Evolutionary conservation across 2,329 filamentous ascomycete species (phyloP), one percentile per base, ranked within the genome.

Genomic region (Fusarium sulawesiense): DNA sequence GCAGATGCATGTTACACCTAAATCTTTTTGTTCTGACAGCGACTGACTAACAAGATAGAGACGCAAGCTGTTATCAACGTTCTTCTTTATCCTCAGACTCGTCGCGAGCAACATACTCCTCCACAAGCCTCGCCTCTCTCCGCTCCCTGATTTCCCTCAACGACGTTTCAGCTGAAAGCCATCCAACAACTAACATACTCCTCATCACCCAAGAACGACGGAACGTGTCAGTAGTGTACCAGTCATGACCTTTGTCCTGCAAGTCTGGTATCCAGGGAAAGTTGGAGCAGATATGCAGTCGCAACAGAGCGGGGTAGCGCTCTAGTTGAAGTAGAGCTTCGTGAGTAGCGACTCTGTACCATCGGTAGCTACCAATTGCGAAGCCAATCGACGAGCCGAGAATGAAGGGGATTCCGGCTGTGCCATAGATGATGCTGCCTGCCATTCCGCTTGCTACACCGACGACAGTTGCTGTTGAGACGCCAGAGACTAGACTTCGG

Each of bases 1-100:
- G 57, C 40, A 6, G 7, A 20, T 88, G 58, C 80, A 85, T 1
- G 81, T 82, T 5, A 80, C 82, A 5, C 82, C 82, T 1, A 80
- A 84, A 65, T 48, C 66, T 0, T 76, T 76, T 3, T 87, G 85
- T 70, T 80, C 78, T 1, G 70, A 76, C 4, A 85, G 83, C 44
- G 74, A 62, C 27, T 82, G 32, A 57, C 75, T 0, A 76, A 80
- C 47, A 82, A 84, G 11, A 4, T 37, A 12, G 6, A 37, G 34
- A n/a, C 9, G 18, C 10, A 37, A n/a, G 34, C 34, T n/a, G 34
- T 37, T 7, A n/a, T 37, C 18, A n/a, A n/a, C 34, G 34, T 37
- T 37, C 27, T 6, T 21, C 45, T 30, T 30, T 27, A 20, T 21
- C 46, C n/a, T 49, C 55, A 16, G 21, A 23, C 3, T 49, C 54